Percentiles rank a stretch among this genome's conserved stretches.
phyloP scores from a whole-genome alignment of 2,329 filamentous ascomycete species.

The Diaporthe sp. region DNA sequence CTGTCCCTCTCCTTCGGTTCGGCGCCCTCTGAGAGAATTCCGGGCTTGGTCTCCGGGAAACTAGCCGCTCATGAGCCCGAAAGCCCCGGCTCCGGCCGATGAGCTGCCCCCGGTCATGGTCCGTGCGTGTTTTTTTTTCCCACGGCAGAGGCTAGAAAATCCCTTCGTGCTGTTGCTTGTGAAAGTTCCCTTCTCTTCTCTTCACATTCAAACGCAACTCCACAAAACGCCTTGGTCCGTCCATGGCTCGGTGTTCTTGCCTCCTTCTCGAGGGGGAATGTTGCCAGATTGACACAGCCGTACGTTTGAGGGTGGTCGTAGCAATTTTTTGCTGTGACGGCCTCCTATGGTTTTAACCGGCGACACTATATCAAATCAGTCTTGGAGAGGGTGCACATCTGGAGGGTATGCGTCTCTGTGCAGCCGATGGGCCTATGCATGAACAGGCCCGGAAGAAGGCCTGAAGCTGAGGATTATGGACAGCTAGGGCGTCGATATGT shows the following conservation, averaged over 20 bases:
- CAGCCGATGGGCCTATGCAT: too few species aligned
- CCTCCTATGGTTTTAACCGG: slow-evolving; percentile 47
- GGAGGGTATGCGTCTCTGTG: background rate
- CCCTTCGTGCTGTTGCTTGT: background rate
- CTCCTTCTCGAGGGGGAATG: slow-evolving; percentile 28
- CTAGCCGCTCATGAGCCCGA: background rate
- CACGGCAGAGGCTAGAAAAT: background rate
- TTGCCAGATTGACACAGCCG: slow-evolving; percentile 42
- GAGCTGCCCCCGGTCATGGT: background rate
- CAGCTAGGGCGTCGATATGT: background rate
- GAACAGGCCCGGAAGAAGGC: background rate
- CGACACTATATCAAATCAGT: slow-evolving; percentile 38
- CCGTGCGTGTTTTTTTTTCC: slow-evolving; percentile 15
- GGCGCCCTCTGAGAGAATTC: background rate
- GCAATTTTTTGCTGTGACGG: slow-evolving; percentile 43
- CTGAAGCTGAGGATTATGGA: background rate
- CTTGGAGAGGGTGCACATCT: background rate
- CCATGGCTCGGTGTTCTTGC: slow-evolving; percentile 37
- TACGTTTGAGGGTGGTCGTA: slow-evolving; percentile 42
- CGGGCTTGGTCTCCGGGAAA: background rate
- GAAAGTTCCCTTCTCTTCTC: background rate
- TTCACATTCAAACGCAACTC: slow-evolving; percentile 40
- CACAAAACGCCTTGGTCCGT: slow-evolving; percentile 34
- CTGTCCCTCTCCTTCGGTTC: background rate
- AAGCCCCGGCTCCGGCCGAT: background rate